Base-by-base conservation (phyloP, 2,329 filamentous ascomycete species). In the Cordyceps militaris region DNA sequence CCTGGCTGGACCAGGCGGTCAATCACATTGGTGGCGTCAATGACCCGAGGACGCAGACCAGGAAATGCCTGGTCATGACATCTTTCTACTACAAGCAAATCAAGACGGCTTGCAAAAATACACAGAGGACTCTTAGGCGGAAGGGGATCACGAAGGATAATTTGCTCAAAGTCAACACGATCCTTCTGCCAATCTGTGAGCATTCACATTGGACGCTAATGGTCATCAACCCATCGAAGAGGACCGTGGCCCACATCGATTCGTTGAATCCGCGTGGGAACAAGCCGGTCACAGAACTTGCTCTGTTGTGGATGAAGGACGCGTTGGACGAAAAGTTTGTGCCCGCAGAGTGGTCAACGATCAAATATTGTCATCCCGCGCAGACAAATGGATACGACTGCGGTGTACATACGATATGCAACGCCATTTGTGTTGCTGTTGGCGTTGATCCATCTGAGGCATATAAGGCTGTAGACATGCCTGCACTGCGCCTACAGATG, bases 391-490 rank as follows among this genome's bases (percentile, higher is more conserved):
- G 79, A 1, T 83, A 80, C 66, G 89, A 92, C 67, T 92, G 89
- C 63, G 89, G 89, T n/a, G 82, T 91, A 3, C 89, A 90, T 67
- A 82, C 86, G 14, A 83, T 89, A 62, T 82, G 88, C 19, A 93
- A 92, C 65, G 85, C 82, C 16, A 79, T 90, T 49, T 88, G 84
- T 57, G 65, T 84, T 36, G 75, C 79, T 0, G 66, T 84, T 32
- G 81, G 81, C 1, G 63, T 84, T 19, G 77, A 76, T 59, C 80
- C 81, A 2, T 68, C 70, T n/a, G 70, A 74, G 57, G 68, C 68
- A 3, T 84, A 87, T 59, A 63, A 69, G 1, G 71, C 79, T 36
- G 62, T 67, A 0, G 80, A 87, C 56, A 81, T 89, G 76, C 73
- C 76, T 2, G 69, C 77, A 51, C 85, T 87, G 63, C 77, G 85